Conservation (phyloP, 768 basidiomycete genomes). For the Macrolepiota albuminosa region DNA sequence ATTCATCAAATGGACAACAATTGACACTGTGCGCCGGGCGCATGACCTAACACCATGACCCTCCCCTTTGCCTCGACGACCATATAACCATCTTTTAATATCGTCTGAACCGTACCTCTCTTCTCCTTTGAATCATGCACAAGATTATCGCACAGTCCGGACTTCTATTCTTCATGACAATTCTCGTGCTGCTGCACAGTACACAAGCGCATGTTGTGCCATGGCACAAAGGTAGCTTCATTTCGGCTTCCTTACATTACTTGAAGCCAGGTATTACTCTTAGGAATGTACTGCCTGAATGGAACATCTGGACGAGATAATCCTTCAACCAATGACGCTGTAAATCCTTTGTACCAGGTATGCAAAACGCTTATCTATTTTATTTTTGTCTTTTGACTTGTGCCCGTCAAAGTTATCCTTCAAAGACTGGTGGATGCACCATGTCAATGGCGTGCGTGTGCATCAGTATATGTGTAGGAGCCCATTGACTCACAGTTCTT, state of each 20-base stretch:
- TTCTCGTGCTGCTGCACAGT: conserved; percentile 9
- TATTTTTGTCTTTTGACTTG: neutral
- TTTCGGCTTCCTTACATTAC: neutral
- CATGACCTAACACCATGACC: neutral
- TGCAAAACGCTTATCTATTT: conserved; percentile 3
- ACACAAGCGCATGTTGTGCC: conserved; percentile 14
- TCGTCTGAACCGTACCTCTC: neutral
- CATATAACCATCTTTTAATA: neutral
- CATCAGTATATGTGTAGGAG: neutral
- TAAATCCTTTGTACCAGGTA: conserved; percentile 41
- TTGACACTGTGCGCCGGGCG: neutral
- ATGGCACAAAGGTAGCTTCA: conserved; percentile 13
- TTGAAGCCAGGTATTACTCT: neutral
- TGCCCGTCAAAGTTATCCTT: conserved; percentile 4
- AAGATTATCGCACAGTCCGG: neutral
- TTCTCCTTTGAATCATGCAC: neutral
- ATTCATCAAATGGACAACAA: conserved; percentile 1
- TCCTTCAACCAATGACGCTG: conserved; percentile 34
- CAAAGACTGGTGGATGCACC: conserved; percentile 29
- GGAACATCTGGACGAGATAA: conserved; percentile 28
- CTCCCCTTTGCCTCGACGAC: neutral
- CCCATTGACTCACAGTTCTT: neutral
- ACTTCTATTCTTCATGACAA: neutral
- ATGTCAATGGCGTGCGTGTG: conserved; percentile 27
- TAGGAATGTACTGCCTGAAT: conserved; percentile 43